Percentiles rank a stretch among this genome's conserved stretches.
These are phyloP conservation scores for Trichoderma breve DNA, from an alignment of 2,329 filamentous ascomycete species.

Conservation along the genomic window DNA sequence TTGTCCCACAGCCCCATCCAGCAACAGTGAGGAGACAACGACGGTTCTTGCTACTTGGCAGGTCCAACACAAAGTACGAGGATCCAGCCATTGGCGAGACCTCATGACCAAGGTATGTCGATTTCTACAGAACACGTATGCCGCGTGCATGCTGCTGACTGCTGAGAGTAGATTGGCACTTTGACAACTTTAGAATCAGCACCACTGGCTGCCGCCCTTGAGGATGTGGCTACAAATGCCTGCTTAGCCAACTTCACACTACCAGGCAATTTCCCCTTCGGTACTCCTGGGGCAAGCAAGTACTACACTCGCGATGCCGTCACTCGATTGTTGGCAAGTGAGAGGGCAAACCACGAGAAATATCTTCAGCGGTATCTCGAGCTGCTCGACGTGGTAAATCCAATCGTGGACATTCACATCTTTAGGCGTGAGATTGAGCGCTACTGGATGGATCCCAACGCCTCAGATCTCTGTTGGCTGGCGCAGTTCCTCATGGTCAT, in stretches of 20 bases:
- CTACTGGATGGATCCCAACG: conserved; percentile 34
- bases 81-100: conserved; percentile 38
- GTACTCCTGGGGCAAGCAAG: conserved; percentile 35
- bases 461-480: conserved; percentile 34
- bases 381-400: conserved; percentile 36
- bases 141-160: not conserved
- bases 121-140: not conserved
- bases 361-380: conserved; percentile 34
- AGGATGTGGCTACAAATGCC: conserved; percentile 36
- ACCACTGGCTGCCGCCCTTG: conserved; percentile 31
- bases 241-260: conserved; percentile 37
- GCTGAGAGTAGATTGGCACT: conserved; percentile 28
- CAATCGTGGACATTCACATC: conserved; percentile 33
- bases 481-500: conserved; percentile 38
- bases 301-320: conserved; percentile 35
- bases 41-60: conserved; percentile 34
- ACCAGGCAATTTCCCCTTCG: conserved; percentile 40
- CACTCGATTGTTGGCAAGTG: conserved; percentile 31
- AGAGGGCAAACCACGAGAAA: conserved; percentile 27
- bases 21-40: conserved; percentile 28
- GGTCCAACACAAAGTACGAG: conserved; percentile 35
- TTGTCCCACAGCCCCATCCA: conserved; percentile 29
- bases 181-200: conserved; percentile 29
- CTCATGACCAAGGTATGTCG: conserved; percentile 37
- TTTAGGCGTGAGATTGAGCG: conserved; percentile 32